Evolutionary conservation across 202 grass and related monocot genomes (phyloP), one percentile per base, ranked within the genome.

Genomic region (Dendrocalamus latiflorus): DNA sequence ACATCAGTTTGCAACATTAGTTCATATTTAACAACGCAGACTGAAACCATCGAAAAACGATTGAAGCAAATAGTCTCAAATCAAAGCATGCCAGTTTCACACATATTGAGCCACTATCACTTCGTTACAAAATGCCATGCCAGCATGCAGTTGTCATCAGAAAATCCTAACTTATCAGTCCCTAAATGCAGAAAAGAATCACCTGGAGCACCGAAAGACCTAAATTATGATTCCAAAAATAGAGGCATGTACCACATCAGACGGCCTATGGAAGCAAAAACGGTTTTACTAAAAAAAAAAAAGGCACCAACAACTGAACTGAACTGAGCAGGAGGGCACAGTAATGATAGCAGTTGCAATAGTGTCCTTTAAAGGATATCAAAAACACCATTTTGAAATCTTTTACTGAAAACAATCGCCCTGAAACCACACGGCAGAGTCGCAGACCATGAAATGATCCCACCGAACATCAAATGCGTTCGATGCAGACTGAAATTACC

Each of bases 101-200:
- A n/a, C 15, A 50, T 36, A 33, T 14, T 41, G 28, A 33, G 53
- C 70, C 64, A 28, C 24, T 66, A 10, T 6, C n/a, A 34, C 33
- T 78, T 12, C 57, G 33, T 17, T 28, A 17, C 21, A 30, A 43
- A 45, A 83, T 53, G 47, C n/a, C 45, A 83, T 53, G 9, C 58
- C 33, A 70, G 39, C 8, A 76, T 37, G 48, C 55, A 63, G 10
- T 30, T 30, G 53, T 26, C 85, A 28, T 51, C 33, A 12, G 21
- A 61, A 74, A 59, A 51, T 66, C 22, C 54, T 49, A 72, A 54
- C 1, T 37, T 37, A n/a, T 17, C 8, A 65, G 8, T 65, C 10
- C 20, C 54, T 17, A 81, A 86, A 83, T 51, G 58, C 39, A 82
- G 78, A 64, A 81, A 76, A 55, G 6, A 75, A 58, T 21, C 6